Evolutionary conservation across 2,329 filamentous ascomycete species (phyloP).

Genomic region (Fusarium acutatum): DNA sequence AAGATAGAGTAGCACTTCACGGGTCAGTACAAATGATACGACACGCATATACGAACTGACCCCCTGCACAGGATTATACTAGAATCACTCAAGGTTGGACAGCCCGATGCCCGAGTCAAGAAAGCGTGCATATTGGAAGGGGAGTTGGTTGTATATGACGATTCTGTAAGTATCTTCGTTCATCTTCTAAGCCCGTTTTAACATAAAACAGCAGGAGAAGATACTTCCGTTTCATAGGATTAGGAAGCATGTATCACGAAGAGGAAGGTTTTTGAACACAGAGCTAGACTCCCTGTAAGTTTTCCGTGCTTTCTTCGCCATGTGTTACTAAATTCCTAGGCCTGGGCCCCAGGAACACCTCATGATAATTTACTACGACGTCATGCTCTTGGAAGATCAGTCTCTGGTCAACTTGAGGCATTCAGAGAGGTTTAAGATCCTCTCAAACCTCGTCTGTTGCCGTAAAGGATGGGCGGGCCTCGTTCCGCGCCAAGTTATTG

Average conservation of each 20-base stretch:
- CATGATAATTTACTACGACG: constrained; percentile 70
- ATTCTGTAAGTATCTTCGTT: constrained; percentile 53
- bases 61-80: constrained; percentile 60
- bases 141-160: constrained; percentile 82
- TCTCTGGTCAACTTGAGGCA: constrained; percentile 63
- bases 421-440: constrained; percentile 65
- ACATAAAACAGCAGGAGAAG: constrained; percentile 56
- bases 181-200: neutral
- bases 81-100: constrained; percentile 70
- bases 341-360: constrained; percentile 61
- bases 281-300: constrained; percentile 73
- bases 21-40: constrained; percentile 47
- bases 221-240: constrained; percentile 84
- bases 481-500: constrained; percentile 71
- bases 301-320: constrained; percentile 9
- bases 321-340: constrained; percentile 43
- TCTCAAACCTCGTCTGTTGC: constrained; percentile 63
- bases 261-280: constrained; percentile 74
- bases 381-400: constrained; percentile 62
- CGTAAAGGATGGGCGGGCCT: constrained; percentile 71
- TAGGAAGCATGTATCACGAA: constrained; percentile 79
- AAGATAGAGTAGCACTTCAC: constrained; percentile 71
- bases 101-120: constrained; percentile 65
- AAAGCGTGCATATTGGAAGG: constrained; percentile 81
- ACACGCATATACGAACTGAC: constrained; percentile 11